Conservation (phyloP, 1,139 yeast species). For the Suhomyces ambrosiae region DNA sequence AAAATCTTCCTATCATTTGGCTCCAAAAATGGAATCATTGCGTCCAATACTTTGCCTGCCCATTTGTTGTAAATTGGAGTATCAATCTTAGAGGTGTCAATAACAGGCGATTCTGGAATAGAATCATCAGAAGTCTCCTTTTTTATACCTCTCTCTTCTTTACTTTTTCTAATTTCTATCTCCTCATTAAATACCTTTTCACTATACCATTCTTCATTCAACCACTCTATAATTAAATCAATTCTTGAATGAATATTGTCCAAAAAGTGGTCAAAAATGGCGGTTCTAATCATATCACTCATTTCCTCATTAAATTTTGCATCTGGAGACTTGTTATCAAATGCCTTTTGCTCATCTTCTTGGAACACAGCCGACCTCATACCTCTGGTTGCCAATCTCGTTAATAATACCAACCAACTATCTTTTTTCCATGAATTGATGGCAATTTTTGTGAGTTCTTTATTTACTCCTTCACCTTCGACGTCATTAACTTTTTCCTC, state of each 20-base stretch:
- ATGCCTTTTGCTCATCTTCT: too few relatives aligned
- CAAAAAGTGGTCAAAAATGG: conserved; percentile 72
- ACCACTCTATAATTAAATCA: conserved; percentile 87
- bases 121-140: conserved; percentile 19
- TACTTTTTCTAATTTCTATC: conserved; percentile 18
- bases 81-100: conserved; percentile 15
- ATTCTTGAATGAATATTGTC: conserved; percentile 72
- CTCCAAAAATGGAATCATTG: conserved; percentile 82
- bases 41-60: conserved; percentile 73
- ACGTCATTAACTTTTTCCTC: conserved; percentile 25
- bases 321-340: conserved; percentile 14
- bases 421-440: conserved; percentile 66
- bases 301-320: conserved; percentile 36
- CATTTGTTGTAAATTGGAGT: conserved; percentile 64
- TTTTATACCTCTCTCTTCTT: conserved; percentile 17
- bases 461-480: conserved; percentile 22
- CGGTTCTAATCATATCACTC: conserved; percentile 64
- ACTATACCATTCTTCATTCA: conserved; percentile 93
- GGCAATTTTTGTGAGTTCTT: conserved; percentile 55
- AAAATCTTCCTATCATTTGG: conserved; percentile 76
- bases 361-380: conserved; percentile 38
- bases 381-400: conserved; percentile 83
- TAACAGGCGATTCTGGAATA: conserved; percentile 11
- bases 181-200: conserved; percentile 53
- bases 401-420: conserved; percentile 76